Percentiles rank a stretch among this genome's conserved stretches.
phyloP scores from a whole-genome alignment of 139 green algal genomes.

The Picochlorum sp. region DNA sequence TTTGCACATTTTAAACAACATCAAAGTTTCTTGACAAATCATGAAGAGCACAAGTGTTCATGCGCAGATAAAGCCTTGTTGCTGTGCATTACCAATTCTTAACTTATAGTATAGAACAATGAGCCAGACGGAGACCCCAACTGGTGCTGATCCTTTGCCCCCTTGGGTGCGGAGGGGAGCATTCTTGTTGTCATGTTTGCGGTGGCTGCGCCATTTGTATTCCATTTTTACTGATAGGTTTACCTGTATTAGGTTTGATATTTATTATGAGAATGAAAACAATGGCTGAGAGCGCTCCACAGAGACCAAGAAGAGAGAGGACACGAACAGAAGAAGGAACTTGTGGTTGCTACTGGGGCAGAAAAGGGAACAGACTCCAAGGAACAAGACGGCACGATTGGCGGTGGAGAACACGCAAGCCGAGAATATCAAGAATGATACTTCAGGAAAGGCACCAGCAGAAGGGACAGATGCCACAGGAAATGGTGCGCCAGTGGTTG shows the following conservation, averaged over 20 bases:
- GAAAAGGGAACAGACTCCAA: neutral
- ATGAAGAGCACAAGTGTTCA: no score
- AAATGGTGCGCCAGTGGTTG: neutral
- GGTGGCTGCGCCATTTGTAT: slow-evolving; percentile 4
- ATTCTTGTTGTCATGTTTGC: slow-evolving; percentile 1
- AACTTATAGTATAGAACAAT: no score
- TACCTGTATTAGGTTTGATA: slow-evolving; percentile 3
- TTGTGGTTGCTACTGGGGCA: neutral
- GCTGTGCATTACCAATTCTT: no score
- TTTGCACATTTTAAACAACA: neutral
- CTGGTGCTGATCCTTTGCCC: neutral
- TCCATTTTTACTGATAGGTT: slow-evolving; percentile 6
- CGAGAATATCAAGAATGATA: neutral
- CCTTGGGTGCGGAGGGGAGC: neutral
- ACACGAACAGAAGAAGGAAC: neutral
- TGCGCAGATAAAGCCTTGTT: no score
- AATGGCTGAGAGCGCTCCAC: neutral
- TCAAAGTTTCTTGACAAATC: neutral
- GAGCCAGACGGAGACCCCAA: no score
- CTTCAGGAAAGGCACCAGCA: no score
- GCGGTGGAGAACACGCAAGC: neutral
- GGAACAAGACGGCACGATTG: neutral
- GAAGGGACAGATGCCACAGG: no score
- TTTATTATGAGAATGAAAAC: neutral
- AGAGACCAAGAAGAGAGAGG: no score